These are phyloP conservation scores for Aspergillus fijiensis DNA, from an alignment of 2,329 filamentous ascomycete species.

Conservation along the genomic window DNA sequence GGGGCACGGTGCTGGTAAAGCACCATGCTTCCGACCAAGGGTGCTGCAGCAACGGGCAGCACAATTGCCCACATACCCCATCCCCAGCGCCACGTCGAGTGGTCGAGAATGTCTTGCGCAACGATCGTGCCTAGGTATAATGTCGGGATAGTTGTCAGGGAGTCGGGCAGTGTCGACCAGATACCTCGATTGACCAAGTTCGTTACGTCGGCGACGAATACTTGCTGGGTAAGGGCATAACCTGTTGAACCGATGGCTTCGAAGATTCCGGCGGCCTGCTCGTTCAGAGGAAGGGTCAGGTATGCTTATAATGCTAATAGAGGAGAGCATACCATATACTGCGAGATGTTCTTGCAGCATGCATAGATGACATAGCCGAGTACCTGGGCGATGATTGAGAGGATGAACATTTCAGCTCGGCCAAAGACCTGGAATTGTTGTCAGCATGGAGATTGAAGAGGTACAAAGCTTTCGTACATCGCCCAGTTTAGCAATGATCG, in stretches of 20 bases:
- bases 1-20: slow-evolving; percentile 31
- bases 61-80: slow-evolving; percentile 47
- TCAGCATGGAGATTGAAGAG: neutral
- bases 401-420: slow-evolving; percentile 58
- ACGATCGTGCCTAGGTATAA: slow-evolving; percentile 58
- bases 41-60: slow-evolving; percentile 34
- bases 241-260: slow-evolving; percentile 62
- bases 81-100: slow-evolving; percentile 45
- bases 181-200: slow-evolving; percentile 60
- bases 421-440: slow-evolving; percentile 51
- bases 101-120: slow-evolving; percentile 35
- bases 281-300: neutral
- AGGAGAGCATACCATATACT: slow-evolving; percentile 39
- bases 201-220: slow-evolving; percentile 65
- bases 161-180: slow-evolving; percentile 59
- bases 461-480: slow-evolving; percentile 13
- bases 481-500: slow-evolving; percentile 28
- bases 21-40: slow-evolving; percentile 35
- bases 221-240: slow-evolving; percentile 61
- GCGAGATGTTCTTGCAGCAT: slow-evolving; percentile 51
- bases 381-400: slow-evolving; percentile 55
- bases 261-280: slow-evolving; percentile 50
- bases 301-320: slow-evolving; percentile 15
- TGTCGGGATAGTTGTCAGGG: slow-evolving; percentile 48
- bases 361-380: slow-evolving; percentile 61